Evolutionary conservation across 208 protist species (phyloP), one percentile per base, ranked within the genome.

Genomic region (Acanthamoeba royreba): DNA sequence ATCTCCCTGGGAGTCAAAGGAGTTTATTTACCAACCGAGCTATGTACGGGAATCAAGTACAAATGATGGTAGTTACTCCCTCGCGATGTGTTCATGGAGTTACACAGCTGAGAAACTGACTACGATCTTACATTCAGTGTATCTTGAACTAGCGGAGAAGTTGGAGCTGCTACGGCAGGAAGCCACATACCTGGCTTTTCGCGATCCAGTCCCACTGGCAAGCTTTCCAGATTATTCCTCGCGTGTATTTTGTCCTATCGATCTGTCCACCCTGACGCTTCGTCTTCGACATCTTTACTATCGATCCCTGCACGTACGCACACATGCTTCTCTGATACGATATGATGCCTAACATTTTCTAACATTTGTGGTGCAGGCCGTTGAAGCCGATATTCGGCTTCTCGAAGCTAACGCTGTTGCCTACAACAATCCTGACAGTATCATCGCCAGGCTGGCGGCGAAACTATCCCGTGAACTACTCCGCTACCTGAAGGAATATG

Each of bases 171-270:
- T 90, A 4, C 58, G 31, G 83, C 3, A 69, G 55, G 55, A 69
- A 19, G 11, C 5, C 3, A 42, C 33, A 17, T 45, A 19, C 40
- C 7, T 31, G 63, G 49, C 11, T 42, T 92, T 92, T 28, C 28
- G 43, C 40, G 25, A 52, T 4, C 87, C 87, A 3, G 87, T 92
- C 47, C 28, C 53, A 17, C 3, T 92, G 25, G 33, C 28, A 31
- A 8, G 28, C 3, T 46, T 81, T 0, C 25, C 58, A 13, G 38
- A 9, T 8, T 92, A 92, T 19, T 52, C 87, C 28, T 15, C 17
- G 40, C 28, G 42, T 33, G 87, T 92, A 17, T 81, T 58, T 28
- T 92, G 63, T 19, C 87, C 87, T 13, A 79, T 92, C 13, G 87
- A 92, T 45, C 87, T 92, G n/a, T 49, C 53, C 31, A 52, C 61